phyloP scores from a whole-genome alignment of 2,329 filamentous ascomycete species.

The Colletotrichum plurivorum region DNA sequence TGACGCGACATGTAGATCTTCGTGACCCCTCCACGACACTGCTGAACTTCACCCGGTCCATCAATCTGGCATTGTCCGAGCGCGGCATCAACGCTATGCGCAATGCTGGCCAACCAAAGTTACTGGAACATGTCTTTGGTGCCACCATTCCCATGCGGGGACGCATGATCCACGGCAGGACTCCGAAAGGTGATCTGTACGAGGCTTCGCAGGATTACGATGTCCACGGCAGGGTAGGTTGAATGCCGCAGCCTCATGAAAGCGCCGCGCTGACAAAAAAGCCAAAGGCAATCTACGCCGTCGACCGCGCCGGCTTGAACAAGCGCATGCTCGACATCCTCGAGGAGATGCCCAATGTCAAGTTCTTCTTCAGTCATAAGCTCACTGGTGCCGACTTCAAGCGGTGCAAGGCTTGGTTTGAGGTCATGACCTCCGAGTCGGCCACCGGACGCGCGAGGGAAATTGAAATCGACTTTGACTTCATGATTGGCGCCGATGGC shows the following conservation, averaged over 20 bases:
- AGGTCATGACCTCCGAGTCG: slow-evolving; percentile 60
- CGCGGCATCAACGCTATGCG: slow-evolving; percentile 91
- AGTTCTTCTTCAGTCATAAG: slow-evolving; percentile 93
- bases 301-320: slow-evolving; percentile 88
- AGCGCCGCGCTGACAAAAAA: slow-evolving; percentile 1
- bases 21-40: slow-evolving; percentile 86
- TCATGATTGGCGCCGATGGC: slow-evolving; percentile 94
- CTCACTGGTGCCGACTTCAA: slow-evolving; percentile 91
- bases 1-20: slow-evolving; percentile 73
- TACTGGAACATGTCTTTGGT: slow-evolving; percentile 81
- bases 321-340: slow-evolving; percentile 86
- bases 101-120: slow-evolving; percentile 73
- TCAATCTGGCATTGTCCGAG: slow-evolving; percentile 95
- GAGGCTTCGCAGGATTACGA: slow-evolving; percentile 92
- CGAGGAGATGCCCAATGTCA: slow-evolving; percentile 88
- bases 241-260: not conserved
- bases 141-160: slow-evolving; percentile 94
- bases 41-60: slow-evolving; percentile 97
- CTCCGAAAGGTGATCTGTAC: slow-evolving; percentile 75
- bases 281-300: slow-evolving; percentile 82
- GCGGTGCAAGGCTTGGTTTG: slow-evolving; percentile 88
- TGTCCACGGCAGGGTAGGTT: slow-evolving; percentile 82
- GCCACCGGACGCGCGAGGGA: slow-evolving; percentile 70
- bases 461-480: slow-evolving; percentile 88
- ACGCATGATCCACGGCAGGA: slow-evolving; percentile 91